These are phyloP conservation scores for Apium graveolens DNA, from an alignment of 129 eudicot species.

Conservation along the genomic window DNA sequence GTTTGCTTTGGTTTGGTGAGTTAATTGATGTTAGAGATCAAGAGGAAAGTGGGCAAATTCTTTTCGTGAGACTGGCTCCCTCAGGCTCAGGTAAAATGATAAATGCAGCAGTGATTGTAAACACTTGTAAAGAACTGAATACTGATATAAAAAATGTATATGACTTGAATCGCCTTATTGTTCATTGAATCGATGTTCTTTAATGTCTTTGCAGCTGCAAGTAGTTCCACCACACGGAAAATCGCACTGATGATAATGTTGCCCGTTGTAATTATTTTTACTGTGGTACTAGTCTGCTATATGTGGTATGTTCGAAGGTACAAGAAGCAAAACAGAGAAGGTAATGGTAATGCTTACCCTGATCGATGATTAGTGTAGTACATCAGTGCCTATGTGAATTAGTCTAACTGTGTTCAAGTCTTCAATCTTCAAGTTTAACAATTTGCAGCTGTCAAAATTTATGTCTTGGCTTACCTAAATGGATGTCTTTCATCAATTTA, in stretches of 20 bases:
- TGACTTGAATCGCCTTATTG: no score
- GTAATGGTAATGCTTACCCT: background rate
- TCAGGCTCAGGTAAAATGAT: background rate
- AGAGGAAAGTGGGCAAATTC: background rate
- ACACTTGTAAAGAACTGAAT: no score
- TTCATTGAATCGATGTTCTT: no score
- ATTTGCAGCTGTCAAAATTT: no score
- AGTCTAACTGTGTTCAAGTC: no score
- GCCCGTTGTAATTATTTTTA: background rate
- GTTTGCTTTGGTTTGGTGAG: slow-evolving; percentile 4
- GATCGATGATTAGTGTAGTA: background rate
- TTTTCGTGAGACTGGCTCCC: background rate
- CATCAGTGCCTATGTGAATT: no score
- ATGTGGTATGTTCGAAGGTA: background rate
- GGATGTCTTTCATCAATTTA: background rate
- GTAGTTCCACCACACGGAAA: background rate
- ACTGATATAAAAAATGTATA: no score
- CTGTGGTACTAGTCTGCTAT: background rate
- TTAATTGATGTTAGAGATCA: background rate
- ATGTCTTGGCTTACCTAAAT: background rate
- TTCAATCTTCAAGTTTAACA: no score
- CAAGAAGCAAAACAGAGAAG: background rate
- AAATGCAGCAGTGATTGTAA: no score
- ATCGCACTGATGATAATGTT: background rate
- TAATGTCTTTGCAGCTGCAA: no score